Conservation (phyloP, 495 filamentous ascomycete genomes). For the Bryoglossum gracile region DNA sequence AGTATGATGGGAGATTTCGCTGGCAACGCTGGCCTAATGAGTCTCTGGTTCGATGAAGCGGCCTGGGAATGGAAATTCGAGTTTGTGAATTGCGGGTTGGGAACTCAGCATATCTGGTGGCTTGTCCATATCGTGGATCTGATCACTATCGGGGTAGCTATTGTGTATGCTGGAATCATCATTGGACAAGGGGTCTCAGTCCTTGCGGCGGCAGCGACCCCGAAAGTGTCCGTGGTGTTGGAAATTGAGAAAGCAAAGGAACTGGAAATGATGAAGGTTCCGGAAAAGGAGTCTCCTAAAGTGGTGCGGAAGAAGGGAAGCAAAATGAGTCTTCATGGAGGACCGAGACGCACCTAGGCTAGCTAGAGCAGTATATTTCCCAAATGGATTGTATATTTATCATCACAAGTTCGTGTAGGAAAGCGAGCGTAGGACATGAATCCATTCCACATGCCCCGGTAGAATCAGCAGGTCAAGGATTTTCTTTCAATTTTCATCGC, state of each 20-base stretch:
- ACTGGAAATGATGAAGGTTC: no score
- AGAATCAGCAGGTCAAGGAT: no score
- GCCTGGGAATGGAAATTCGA: slow-evolving; percentile 72
- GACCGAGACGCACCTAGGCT: not conserved
- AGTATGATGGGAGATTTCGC: slow-evolving; percentile 97
- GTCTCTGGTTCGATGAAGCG: slow-evolving; percentile 75
- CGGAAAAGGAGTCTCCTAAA: not conserved
- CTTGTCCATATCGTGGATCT: slow-evolving; percentile 67
- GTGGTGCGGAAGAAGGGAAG: not conserved
- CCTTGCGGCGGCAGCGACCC: no score
- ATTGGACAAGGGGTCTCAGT: not conserved
- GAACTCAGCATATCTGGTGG: slow-evolving; percentile 94
- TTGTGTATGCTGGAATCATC: slow-evolving; percentile 23
- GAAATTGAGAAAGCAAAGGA: no score
- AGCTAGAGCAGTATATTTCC: not conserved
- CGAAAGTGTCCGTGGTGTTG: no score
- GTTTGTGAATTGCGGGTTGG: slow-evolving; percentile 67
- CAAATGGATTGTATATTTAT: no score
- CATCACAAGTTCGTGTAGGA: slow-evolving; percentile 15
- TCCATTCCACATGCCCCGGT: no score
- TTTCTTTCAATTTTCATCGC: no score
- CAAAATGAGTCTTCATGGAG: not conserved
- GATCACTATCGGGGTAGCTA: slow-evolving; percentile 36
- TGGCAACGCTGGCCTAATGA: slow-evolving; percentile 82
- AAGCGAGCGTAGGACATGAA: no score